Percentiles rank a stretch among this genome's conserved stretches.
phyloP scores from a whole-genome alignment of 2,329 filamentous ascomycete species.

The Cephalotrichum gorgonifer region DNA sequence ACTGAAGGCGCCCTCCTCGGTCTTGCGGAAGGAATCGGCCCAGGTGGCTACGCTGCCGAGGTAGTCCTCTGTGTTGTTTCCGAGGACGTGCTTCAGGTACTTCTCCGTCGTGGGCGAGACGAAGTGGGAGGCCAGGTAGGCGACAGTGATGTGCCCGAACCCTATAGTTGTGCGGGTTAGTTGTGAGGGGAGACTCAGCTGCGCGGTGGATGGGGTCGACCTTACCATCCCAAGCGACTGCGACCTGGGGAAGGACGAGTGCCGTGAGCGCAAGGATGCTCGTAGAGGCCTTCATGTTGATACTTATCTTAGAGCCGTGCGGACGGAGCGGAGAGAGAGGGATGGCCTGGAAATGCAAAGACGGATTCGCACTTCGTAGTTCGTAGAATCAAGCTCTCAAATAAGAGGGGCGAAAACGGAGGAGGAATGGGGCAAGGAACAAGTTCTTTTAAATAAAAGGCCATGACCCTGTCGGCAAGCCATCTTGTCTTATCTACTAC shows the following conservation, averaged over 20 bases:
- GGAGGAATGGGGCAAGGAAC: no score
- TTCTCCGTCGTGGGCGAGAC: slow-evolving; percentile 43
- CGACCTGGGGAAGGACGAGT: slow-evolving; percentile 21
- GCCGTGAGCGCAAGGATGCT: slow-evolving; percentile 12
- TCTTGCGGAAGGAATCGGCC: slow-evolving; percentile 58
- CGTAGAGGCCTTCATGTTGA: slow-evolving; percentile 23
- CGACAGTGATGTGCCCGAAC: slow-evolving; percentile 56
- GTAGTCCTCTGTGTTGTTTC: slow-evolving; percentile 44
- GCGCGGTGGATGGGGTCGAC: not conserved
- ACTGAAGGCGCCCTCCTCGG: slow-evolving; percentile 49
- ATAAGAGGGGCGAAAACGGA: no score
- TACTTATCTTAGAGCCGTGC: no score
- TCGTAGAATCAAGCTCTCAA: no score
- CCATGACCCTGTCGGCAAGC: no score
- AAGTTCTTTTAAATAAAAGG: no score
- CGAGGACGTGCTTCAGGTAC: slow-evolving; percentile 47
- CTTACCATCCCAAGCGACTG: slow-evolving; percentile 33
- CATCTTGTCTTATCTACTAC: no score
- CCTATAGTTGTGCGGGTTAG: slow-evolving; percentile 26
- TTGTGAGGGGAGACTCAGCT: no score
- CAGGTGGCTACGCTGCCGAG: slow-evolving; percentile 55
- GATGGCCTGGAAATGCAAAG: no score
- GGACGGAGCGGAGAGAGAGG: no score
- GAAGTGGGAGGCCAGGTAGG: slow-evolving; percentile 51
- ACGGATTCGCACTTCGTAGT: no score